Conservation (phyloP, 768 basidiomycete genomes). For the Leccinum truebloodii region DNA sequence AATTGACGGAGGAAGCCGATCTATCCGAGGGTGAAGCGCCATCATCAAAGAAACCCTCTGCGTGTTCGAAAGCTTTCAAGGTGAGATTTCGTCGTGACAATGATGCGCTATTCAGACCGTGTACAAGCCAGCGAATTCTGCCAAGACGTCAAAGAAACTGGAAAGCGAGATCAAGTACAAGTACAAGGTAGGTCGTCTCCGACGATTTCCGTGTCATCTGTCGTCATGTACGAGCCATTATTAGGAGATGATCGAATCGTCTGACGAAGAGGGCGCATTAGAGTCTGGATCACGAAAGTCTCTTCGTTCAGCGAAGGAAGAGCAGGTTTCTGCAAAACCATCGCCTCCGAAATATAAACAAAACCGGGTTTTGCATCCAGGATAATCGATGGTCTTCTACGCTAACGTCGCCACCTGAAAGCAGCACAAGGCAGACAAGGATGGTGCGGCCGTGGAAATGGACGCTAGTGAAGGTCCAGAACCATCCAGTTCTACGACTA, state of each 20-base stretch:
- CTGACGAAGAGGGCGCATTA: slow-evolving; percentile 26
- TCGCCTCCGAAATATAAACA: slow-evolving; percentile 14
- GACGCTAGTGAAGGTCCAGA: slow-evolving; percentile 4
- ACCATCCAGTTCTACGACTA: slow-evolving; percentile 13
- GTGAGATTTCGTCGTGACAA: neutral
- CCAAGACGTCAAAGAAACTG: slow-evolving; percentile 15
- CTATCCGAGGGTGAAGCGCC: slow-evolving; percentile 5
- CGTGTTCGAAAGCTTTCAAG: slow-evolving; percentile 14
- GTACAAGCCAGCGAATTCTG: slow-evolving; percentile 12
- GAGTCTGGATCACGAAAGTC: slow-evolving; percentile 4
- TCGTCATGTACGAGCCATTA: neutral
- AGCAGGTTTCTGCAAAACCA: slow-evolving; percentile 1
- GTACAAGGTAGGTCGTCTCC: slow-evolving; percentile 23
- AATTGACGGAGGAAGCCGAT: slow-evolving; percentile 28
- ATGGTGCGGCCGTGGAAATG: slow-evolving; percentile 15
- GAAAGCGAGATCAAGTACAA: slow-evolving; percentile 27
- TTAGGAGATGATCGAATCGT: slow-evolving; percentile 32
- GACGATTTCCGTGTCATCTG: neutral
- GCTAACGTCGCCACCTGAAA: neutral
- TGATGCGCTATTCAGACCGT: neutral
- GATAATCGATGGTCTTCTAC: neutral
- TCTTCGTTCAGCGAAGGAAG: slow-evolving; percentile 13
- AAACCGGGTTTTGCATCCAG: slow-evolving; percentile 10
- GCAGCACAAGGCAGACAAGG: slow-evolving; percentile 5
- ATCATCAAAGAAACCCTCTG: slow-evolving; percentile 15